phyloP scores from a whole-genome alignment of 352 stramenopile species.

The Pythium scleroteichum region DNA sequence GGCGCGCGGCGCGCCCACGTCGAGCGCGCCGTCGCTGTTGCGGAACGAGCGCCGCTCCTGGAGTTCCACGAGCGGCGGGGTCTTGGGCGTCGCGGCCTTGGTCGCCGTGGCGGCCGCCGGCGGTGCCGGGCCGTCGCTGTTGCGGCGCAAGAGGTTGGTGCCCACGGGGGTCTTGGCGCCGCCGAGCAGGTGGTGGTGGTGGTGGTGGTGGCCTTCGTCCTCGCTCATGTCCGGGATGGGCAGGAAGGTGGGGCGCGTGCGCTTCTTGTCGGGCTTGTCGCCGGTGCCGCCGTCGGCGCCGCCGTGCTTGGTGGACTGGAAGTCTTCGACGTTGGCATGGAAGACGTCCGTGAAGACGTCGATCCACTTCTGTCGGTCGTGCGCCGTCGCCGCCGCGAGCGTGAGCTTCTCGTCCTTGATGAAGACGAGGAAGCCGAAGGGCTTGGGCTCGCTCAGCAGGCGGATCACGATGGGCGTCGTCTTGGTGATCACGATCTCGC shows the following conservation, averaged over 20 bases:
- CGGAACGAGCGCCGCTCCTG: constrained; percentile 14
- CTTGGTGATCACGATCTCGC: constrained; percentile 57
- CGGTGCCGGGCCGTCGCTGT: background rate
- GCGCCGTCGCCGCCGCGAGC: constrained; percentile 67
- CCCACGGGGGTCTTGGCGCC: constrained; percentile 14
- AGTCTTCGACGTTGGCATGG: constrained; percentile 72
- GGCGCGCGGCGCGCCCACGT: constrained; percentile 5
- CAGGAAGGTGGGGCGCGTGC: constrained; percentile 63
- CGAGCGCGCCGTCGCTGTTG: constrained; percentile 16
- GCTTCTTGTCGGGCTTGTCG: constrained; percentile 60
- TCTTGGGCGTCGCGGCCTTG: background rate
- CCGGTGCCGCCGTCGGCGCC: constrained; percentile 3
- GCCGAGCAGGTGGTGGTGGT: constrained; percentile 4
- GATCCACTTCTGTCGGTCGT: constrained; percentile 74
- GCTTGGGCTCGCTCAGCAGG: constrained; percentile 68
- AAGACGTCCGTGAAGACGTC: constrained; percentile 79
- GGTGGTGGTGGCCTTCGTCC: constrained; percentile 14
- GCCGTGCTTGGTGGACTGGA: constrained; percentile 20
- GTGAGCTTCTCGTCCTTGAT: constrained; percentile 83
- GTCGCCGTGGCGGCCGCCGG: background rate
- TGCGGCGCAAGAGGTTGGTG: background rate
- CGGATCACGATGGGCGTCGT: constrained; percentile 78
- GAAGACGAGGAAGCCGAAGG: constrained; percentile 70
- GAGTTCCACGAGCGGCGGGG: background rate
- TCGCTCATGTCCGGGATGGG: constrained; percentile 58